Base-by-base conservation (phyloP, 2,329 filamentous ascomycete species). In the Diplodia seriata region DNA sequence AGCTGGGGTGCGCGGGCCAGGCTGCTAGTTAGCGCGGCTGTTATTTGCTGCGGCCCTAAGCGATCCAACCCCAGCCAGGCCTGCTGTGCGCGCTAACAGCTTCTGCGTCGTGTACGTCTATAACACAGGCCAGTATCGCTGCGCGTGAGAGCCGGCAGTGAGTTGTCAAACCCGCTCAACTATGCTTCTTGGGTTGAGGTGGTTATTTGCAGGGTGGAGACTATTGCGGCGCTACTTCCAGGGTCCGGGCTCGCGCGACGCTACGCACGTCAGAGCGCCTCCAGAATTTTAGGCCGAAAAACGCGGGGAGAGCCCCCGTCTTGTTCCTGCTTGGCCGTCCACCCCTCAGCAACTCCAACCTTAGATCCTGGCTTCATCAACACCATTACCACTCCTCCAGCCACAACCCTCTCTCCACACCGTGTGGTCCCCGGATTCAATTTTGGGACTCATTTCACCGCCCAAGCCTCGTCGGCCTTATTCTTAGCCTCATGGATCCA, bases 221-320 rank as follows among this genome's bases (percentile, higher is more conserved):
- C 54, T 56, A 38, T 56, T 36, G 31, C 33, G 11, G 36, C 31
- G 26, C 54, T 56, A 38, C 31, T 20, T 31, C n/a, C 54, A 56
- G 54, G 31, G 33, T 40, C 18, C 53, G 26, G 23, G 26, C 54
- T 56, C 31, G 54, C 33, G 26, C 26, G 51, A 26, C 51, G 33
- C 54, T 56, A 56, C n/a, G 15, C 54, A 20, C 8, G n/a, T 56
- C 33, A 38, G 31, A 9, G 20, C 18, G 14, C 53, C 15, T 33
- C 29, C 23, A 29, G 29, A 54, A 26, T 4, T 26, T 26, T 26
- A 4, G 26, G 14, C 23, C 33, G 31, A 38, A 56, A 23, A 23
- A 38, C 36, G 54, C 54, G 54, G 54, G 54, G 54, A 56, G 43
- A 56, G 43, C n/a, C 36, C 54, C 54, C n/a, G 33, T 38, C 33